Percentiles rank a stretch among this genome's conserved stretches.
Evolutionary conservation across 2,329 filamentous ascomycete species (phyloP).

Genomic region (Sphaerostilbella broomeana): DNA sequence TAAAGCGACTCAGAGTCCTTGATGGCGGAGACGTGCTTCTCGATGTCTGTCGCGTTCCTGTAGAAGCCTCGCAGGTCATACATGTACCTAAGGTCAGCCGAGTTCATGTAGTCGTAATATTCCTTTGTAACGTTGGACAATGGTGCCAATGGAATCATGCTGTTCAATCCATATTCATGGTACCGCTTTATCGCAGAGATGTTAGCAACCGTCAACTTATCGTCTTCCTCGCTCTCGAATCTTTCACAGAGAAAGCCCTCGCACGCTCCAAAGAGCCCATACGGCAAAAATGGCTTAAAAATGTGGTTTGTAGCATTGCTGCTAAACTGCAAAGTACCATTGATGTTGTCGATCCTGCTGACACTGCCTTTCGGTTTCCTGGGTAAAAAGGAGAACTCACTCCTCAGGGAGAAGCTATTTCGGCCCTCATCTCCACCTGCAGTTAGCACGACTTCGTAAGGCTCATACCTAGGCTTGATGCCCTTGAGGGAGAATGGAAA

Average conservation of each 20-base stretch:
- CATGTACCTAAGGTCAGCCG: conserved; percentile 35
- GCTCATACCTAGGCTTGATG: conserved; percentile 29
- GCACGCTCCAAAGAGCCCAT: conserved; percentile 38
- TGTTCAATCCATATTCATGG: conserved; percentile 34
- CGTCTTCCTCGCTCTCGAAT: too few species aligned
- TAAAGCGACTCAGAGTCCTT: conserved; percentile 35
- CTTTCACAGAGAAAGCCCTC: conserved; percentile 38
- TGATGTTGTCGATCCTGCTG: conserved; percentile 39
- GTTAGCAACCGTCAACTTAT: conserved; percentile 24
- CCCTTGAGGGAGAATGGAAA: conserved; percentile 32
- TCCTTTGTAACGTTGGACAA: conserved; percentile 29
- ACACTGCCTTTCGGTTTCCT: conserved; percentile 37
- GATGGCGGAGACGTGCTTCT: conserved; percentile 33
- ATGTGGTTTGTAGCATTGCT: conserved; percentile 27
- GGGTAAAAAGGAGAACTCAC: conserved; percentile 36
- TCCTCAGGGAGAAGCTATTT: conserved; percentile 29
- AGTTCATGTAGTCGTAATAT: conserved; percentile 35
- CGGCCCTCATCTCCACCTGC: conserved; percentile 27
- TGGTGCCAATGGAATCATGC: conserved; percentile 37
- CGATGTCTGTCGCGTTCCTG: conserved; percentile 36
- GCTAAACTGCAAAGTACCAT: conserved; percentile 36
- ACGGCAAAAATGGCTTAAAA: conserved; percentile 38
- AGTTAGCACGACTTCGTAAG: conserved; percentile 35
- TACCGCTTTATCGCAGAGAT: conserved; percentile 33
- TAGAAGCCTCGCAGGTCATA: conserved; percentile 40